phyloP scores from a whole-genome alignment of 2,329 filamentous ascomycete genomes.

The Calycina herbarum region DNA sequence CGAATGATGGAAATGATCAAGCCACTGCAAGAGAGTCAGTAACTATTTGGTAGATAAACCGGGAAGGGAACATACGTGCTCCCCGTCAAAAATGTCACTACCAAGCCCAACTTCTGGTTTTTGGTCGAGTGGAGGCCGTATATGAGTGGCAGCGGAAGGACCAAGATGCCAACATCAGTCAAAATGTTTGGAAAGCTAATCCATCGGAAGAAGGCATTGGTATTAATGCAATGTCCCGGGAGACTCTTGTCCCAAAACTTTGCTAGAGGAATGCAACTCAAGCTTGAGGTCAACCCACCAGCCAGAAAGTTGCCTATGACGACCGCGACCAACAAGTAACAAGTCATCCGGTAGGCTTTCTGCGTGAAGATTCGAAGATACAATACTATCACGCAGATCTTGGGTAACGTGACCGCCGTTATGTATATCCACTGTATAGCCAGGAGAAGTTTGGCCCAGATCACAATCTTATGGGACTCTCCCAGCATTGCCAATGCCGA shows the following conservation, averaged over 20 bases:
- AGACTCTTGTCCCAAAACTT: neutral
- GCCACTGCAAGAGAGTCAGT: neutral
- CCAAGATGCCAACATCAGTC: slow-evolving; percentile 5
- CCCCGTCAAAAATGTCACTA: neutral
- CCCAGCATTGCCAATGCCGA: neutral
- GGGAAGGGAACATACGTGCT: neutral
- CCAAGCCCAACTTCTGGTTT: slow-evolving; percentile 4
- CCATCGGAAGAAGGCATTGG: slow-evolving; percentile 4
- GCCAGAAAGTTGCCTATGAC: slow-evolving; percentile 1
- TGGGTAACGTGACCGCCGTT: neutral
- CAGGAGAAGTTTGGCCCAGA: slow-evolving; percentile 5
- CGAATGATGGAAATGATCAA: slow-evolving; percentile 7
- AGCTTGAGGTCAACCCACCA: neutral
- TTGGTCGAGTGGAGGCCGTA: neutral
- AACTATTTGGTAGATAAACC: neutral
- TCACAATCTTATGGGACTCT: neutral
- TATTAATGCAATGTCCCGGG: neutral
- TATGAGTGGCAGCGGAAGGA: slow-evolving; percentile 5
- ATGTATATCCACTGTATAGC: neutral
- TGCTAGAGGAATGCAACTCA: neutral
- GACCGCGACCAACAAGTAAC: slow-evolving; percentile 3
- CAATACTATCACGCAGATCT: neutral
- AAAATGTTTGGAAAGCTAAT: slow-evolving; percentile 8
- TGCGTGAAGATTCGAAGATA: slow-evolving; percentile 7
- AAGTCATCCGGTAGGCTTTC: neutral